Conservation (phyloP, 1,284 basidiomycete species). For the Tilletia setariae region DNA sequence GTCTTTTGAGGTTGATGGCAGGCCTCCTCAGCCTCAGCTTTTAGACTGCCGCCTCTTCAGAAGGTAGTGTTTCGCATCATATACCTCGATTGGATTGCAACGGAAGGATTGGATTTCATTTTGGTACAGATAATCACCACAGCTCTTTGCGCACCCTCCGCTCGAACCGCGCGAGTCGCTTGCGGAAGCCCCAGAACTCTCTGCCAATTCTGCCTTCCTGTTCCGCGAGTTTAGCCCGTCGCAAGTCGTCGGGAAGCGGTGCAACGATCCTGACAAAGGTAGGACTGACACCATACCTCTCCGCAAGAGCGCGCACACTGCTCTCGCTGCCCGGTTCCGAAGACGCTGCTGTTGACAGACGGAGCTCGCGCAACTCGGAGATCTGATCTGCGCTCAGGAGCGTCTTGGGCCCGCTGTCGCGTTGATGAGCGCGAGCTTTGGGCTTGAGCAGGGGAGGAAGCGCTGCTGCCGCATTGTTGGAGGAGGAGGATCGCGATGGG, state of each 20-base stretch:
- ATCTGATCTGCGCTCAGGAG: constrained; percentile 37
- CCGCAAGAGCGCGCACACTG: constrained; percentile 37
- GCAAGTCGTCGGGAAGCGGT: constrained; percentile 36
- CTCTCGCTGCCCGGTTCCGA: constrained; percentile 21
- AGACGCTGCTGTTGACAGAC: constrained; percentile 29
- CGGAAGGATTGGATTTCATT: not conserved
- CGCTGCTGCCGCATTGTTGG: not conserved
- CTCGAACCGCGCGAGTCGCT: constrained; percentile 24
- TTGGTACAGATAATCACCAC: constrained; percentile 17
- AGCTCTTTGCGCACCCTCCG: constrained; percentile 21
- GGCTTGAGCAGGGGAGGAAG: constrained; percentile 35
- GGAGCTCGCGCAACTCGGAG: constrained; percentile 38
- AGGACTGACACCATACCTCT: constrained; percentile 40
- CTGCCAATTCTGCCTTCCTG: constrained; percentile 27
- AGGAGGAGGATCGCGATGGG: not conserved
- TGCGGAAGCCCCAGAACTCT: constrained; percentile 42
- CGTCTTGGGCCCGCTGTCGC: not conserved
- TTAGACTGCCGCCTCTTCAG: too few species aligned
- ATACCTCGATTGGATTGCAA: too few species aligned
- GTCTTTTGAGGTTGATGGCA: too few species aligned
- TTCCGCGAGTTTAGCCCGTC: constrained; percentile 30
- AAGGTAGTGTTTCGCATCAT: too few species aligned
- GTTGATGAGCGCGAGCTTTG: constrained; percentile 5
- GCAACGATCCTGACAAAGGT: constrained; percentile 48
- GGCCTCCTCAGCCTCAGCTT: too few species aligned